phyloP scores from a whole-genome alignment of 192 early-diverging fungal species.

The Dissophora globulifera region DNA sequence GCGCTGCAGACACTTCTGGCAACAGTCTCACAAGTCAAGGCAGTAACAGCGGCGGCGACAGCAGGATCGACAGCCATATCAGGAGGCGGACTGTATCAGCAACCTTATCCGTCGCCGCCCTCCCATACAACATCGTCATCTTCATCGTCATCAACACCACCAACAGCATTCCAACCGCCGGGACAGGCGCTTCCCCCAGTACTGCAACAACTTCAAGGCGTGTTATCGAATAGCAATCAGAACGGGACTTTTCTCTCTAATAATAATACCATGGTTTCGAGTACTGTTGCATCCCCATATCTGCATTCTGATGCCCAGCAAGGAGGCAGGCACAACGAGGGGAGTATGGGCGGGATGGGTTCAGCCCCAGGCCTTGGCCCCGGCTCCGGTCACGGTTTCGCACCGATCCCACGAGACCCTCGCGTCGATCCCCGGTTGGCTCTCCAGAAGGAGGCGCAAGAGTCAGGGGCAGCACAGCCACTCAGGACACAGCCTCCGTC shows the following conservation, averaged over 20 bases:
- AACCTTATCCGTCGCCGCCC: not conserved
- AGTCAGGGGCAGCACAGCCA: slow-evolving; percentile 16
- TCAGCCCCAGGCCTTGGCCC: not conserved
- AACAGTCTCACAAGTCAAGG: slow-evolving; percentile 39
- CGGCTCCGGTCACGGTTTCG: no score
- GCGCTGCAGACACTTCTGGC: slow-evolving; percentile 42
- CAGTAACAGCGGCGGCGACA: slow-evolving; percentile 14
- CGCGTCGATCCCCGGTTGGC: slow-evolving; percentile 25
- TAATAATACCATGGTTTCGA: slow-evolving; percentile 50
- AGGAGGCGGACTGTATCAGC: not conserved
- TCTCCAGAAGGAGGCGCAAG: slow-evolving; percentile 1
- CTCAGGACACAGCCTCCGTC: slow-evolving; percentile 11
- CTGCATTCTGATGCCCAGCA: slow-evolving; percentile 20
- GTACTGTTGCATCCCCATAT: slow-evolving; percentile 17
- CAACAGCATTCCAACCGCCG: slow-evolving; percentile 2
- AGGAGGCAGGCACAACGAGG: not conserved
- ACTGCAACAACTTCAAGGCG: slow-evolving; percentile 42
- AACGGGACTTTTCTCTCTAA: slow-evolving; percentile 29
- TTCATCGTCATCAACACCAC: not conserved
- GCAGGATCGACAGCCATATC: not conserved
- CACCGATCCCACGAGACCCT: no score
- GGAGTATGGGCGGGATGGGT: not conserved
- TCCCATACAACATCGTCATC: not conserved
- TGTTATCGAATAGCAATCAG: slow-evolving; percentile 50
- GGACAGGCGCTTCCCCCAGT: slow-evolving; percentile 21